phyloP scores from a whole-genome alignment of 768 basidiomycete genomes.

The Lactarius deliciosus region DNA sequence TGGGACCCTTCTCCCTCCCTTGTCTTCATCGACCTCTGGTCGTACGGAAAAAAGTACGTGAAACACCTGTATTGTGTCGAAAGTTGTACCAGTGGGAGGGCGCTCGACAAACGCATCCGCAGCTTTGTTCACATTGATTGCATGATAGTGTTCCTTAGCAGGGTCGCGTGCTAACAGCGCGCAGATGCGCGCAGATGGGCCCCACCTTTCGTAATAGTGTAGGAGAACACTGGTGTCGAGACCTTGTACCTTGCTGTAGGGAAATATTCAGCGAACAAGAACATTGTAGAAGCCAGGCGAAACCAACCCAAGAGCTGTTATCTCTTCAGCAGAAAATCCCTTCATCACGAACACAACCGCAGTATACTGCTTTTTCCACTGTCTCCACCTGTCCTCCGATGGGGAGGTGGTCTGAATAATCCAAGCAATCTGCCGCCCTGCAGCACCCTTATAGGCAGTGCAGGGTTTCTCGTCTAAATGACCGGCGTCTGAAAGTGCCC shows the following conservation, averaged over 20 bases:
- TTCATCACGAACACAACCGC: neutral
- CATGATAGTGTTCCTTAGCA: neutral
- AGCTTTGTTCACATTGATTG: neutral
- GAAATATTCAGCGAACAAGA: neutral
- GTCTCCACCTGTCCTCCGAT: neutral
- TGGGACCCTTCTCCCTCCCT: neutral
- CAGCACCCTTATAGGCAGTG: neutral
- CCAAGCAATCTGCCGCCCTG: neutral
- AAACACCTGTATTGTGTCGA: neutral
- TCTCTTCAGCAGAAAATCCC: neutral
- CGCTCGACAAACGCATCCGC: neutral
- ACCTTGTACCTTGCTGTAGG: neutral
- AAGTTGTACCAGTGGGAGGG: too few species aligned
- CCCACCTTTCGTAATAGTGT: neutral
- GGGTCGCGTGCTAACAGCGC: neutral
- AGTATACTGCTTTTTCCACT: neutral
- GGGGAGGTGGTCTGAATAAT: neutral
- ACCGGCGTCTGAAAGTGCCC: too few species aligned
- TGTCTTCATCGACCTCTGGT: neutral
- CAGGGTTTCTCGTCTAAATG: neutral
- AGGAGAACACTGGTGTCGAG: neutral
- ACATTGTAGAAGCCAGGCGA: neutral
- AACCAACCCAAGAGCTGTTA: neutral
- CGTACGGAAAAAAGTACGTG: neutral
- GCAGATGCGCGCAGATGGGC: neutral